Percentiles rank a stretch among this genome's conserved stretches.
Evolutionary conservation across 768 basidiomycete species (phyloP).

Genomic region (Psilocybe tampanensis): DNA sequence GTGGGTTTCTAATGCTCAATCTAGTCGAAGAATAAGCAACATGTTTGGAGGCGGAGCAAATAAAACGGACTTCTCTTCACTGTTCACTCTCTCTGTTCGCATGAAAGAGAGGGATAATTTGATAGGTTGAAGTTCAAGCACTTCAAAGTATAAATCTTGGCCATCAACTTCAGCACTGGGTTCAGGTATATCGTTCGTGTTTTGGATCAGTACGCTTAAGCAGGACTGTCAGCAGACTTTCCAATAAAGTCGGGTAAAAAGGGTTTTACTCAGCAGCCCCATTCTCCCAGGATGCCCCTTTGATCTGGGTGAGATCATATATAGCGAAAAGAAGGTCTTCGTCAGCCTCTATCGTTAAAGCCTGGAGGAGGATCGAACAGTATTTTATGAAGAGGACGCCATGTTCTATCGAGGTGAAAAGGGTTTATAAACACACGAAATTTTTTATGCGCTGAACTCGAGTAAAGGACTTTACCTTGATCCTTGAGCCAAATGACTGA

Average conservation of each 20-base stretch:
- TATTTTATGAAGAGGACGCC: slow-evolving; percentile 99
- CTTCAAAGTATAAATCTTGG: slow-evolving; percentile 92
- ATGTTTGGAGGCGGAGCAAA: slow-evolving; percentile 2
- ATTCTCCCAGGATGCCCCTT: slow-evolving; percentile 89
- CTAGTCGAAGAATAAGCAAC: slow-evolving; percentile 35
- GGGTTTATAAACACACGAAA: neutral
- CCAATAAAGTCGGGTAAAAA: neutral
- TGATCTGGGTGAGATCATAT: slow-evolving; percentile 89
- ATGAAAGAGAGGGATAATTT: slow-evolving; percentile 93
- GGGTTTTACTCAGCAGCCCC: slow-evolving; percentile 68
- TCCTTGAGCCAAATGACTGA: slow-evolving; percentile 93
- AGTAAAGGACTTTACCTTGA: slow-evolving; percentile 58
- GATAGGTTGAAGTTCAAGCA: slow-evolving; percentile 93
- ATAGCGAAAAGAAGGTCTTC: slow-evolving; percentile 94
- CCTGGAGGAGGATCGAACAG: slow-evolving; percentile 90
- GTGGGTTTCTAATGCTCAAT: slow-evolving; percentile 81
- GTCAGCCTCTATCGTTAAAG: slow-evolving; percentile 94
- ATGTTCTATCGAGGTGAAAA: slow-evolving; percentile 61
- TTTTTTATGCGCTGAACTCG: too few species aligned
- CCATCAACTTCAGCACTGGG: slow-evolving; percentile 68
- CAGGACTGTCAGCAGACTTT: neutral
- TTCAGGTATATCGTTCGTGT: slow-evolving; percentile 69
- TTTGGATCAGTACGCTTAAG: slow-evolving; percentile 64
- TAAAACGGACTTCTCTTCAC: slow-evolving; percentile 86
- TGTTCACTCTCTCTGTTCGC: slow-evolving; percentile 92